These are phyloP conservation scores for Fraxinus greggii DNA, from an alignment of 305 asterid species.

Conservation along the genomic window DNA sequence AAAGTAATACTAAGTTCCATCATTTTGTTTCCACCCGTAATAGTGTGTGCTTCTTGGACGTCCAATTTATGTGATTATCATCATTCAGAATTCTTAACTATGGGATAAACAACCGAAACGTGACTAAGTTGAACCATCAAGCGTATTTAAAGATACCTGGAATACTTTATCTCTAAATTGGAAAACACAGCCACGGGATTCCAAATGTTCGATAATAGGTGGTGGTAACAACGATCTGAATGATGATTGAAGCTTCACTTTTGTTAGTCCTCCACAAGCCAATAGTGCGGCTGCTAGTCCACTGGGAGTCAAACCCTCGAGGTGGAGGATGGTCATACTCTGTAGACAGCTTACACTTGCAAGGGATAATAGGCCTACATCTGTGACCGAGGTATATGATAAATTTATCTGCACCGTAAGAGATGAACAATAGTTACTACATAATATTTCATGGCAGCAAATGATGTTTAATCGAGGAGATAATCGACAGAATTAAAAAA, in stretches of 20 bases:
- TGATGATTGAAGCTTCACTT: constrained; percentile 41
- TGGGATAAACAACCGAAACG: not conserved
- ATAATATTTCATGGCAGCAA: not conserved
- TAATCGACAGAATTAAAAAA: not conserved
- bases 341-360: constrained; percentile 74
- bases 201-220: constrained; percentile 37
- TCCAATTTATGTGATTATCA: not conserved
- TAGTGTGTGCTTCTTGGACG: not conserved
- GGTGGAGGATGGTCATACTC: constrained; percentile 65
- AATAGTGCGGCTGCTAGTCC: constrained; percentile 67
- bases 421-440: constrained; percentile 2
- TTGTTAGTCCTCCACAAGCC: constrained; percentile 58
- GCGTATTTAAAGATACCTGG: constrained; percentile 29
- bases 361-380: constrained; percentile 70
- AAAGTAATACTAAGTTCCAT: not conserved
- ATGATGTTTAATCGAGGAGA: not conserved
- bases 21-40: not conserved
- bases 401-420: constrained; percentile 52
- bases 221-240: constrained; percentile 37
- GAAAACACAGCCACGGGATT: constrained; percentile 45
- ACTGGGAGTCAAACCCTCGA: constrained; percentile 53
- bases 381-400: constrained; percentile 71
- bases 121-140: not conserved
- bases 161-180: constrained; percentile 42
- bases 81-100: not conserved